Percentiles rank a stretch among this genome's conserved stretches.
phyloP scores from a whole-genome alignment of 371 early-diverging fungal species.

The Mortierella sp. region DNA sequence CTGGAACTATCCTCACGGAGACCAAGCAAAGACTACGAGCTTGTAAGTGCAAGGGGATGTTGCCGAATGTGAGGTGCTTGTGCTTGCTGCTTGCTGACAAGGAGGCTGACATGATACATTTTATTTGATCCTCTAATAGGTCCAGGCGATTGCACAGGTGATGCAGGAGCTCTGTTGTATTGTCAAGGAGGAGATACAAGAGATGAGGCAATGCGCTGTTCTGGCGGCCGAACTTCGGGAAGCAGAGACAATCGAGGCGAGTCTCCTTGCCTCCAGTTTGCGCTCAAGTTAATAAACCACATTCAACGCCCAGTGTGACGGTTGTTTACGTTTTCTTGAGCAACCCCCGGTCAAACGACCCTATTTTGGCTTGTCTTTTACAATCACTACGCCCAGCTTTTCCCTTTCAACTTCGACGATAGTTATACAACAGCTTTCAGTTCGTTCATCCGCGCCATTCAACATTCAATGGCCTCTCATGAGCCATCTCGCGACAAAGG shows the following conservation, averaged over 20 bases:
- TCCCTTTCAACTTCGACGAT: background rate
- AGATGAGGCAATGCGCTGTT: constrained; percentile 23
- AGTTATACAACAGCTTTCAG: background rate
- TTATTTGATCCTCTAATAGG: constrained; percentile 3
- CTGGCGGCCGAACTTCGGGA: constrained; percentile 27
- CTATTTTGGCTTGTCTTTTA: background rate
- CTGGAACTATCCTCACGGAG: constrained; percentile 13
- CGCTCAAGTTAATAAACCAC: background rate
- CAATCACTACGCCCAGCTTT: background rate
- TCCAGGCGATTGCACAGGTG: constrained; percentile 21
- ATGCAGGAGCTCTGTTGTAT: constrained; percentile 19
- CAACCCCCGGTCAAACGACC: constrained; percentile 5
- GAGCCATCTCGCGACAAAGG: background rate
- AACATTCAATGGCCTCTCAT: background rate
- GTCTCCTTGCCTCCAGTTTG: constrained; percentile 16
- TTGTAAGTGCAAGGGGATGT: constrained; percentile 17
- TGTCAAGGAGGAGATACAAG: constrained; percentile 35
- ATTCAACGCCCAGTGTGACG: background rate
- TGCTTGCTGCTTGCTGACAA: too few relatives aligned
- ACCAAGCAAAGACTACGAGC: background rate
- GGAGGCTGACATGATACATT: background rate
- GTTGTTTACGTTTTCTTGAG: constrained; percentile 5
- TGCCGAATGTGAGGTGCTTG: too few relatives aligned
- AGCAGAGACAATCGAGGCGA: constrained; percentile 19
- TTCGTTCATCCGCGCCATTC: background rate